phyloP scores from a whole-genome alignment of 257 asterid genomes.

The Solanum appendiculatum region DNA sequence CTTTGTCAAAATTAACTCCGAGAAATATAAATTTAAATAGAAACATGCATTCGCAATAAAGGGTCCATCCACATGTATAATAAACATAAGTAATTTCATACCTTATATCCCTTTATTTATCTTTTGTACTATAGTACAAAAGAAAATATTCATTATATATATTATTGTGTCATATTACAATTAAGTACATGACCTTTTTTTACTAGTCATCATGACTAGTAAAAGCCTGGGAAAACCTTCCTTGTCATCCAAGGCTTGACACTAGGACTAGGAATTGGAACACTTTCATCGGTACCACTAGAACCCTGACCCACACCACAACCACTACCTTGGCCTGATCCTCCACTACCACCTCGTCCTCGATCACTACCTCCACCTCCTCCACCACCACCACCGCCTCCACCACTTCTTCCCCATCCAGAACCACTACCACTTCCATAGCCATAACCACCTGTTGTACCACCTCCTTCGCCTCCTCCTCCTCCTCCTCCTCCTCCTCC shows the following conservation, averaged over 20 bases:
- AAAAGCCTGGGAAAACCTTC: background rate
- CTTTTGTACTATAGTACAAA: background rate
- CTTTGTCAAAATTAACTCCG: background rate
- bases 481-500: background rate
- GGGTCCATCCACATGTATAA: background rate
- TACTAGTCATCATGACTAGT: background rate
- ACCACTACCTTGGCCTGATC: background rate
- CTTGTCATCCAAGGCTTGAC: background rate
- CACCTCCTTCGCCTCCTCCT: background rate
- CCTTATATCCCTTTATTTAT: background rate
- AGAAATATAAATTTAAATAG: background rate
- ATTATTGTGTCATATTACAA: background rate
- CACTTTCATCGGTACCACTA: background rate
- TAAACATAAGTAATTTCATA: background rate
- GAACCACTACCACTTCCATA: background rate
- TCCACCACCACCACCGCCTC: constrained; percentile 2
- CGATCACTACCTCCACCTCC: background rate
- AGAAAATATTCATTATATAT: background rate
- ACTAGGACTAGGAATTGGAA: background rate
- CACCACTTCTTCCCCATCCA: background rate
- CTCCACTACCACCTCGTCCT: background rate
- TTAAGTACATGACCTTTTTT: background rate
- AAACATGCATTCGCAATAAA: background rate
- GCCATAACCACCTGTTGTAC: background rate
- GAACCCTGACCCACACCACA: background rate